Percentiles rank a stretch among this genome's conserved stretches.
Evolutionary conservation across 306 rosid species (phyloP).

Genomic region (Malus sieversii): DNA sequence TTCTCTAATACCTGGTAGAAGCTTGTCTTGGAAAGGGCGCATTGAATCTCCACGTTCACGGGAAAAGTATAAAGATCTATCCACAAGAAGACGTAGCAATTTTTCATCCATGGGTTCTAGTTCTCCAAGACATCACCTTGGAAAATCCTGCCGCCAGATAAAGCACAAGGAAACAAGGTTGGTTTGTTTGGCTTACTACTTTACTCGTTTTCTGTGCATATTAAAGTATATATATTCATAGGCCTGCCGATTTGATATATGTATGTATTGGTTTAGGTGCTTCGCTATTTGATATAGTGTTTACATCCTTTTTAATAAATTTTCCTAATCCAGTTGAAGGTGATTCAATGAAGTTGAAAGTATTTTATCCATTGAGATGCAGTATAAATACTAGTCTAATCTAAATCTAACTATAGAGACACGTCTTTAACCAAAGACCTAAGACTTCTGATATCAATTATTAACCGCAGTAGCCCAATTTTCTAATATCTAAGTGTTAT

Average conservation of each 20-base stretch:
- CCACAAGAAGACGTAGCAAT: constrained; percentile 44
- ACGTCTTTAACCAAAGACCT: background rate
- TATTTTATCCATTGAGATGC: background rate
- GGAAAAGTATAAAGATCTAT: constrained; percentile 46
- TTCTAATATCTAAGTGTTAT: background rate
- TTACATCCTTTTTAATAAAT: background rate
- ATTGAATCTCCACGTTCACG: constrained; percentile 38
- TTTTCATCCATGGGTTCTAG: constrained; percentile 42
- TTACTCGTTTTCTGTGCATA: background rate
- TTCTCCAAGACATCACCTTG: constrained; percentile 59
- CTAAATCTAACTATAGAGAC: background rate
- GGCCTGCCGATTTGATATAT: background rate
- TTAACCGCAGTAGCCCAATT: background rate
- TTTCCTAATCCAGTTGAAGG: background rate
- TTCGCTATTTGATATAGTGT: background rate
- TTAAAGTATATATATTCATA: background rate
- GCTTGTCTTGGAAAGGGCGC: constrained; percentile 94
- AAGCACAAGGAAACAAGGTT: constrained; percentile 59
- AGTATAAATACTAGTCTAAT: background rate
- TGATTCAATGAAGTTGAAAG: background rate
- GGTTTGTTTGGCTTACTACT: constrained; percentile 1
- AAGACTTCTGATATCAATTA: background rate
- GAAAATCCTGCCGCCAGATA: constrained; percentile 86
- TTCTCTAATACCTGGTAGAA: constrained; percentile 47
- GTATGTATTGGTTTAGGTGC: background rate